Conservation (phyloP, 495 filamentous ascomycete genomes). For the Aeminium ludgeri region DNA sequence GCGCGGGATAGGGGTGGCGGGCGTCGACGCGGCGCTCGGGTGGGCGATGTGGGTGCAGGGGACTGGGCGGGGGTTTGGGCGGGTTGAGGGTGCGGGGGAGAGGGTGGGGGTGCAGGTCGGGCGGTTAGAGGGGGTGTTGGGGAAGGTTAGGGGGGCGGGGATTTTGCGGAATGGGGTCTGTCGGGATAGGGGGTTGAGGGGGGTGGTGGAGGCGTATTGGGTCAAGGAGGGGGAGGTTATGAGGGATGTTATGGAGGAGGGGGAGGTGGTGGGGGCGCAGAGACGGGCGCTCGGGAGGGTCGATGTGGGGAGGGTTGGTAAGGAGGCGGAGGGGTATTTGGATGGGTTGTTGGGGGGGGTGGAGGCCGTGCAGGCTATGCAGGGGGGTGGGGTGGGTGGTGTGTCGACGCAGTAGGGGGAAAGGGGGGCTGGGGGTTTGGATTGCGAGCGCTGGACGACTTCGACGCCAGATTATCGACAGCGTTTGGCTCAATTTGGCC, state of each 20-base stretch:
- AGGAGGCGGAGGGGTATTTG: conserved; percentile 39
- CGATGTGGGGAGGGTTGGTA: conserved; percentile 33
- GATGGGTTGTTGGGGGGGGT: too few relatives aligned
- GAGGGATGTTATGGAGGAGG: conserved; percentile 30
- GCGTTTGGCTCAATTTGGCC: too few relatives aligned
- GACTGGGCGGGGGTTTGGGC: conserved; percentile 54
- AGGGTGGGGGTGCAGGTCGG: conserved; percentile 28
- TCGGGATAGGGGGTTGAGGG: conserved; percentile 37
- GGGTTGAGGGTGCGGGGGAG: conserved; percentile 34
- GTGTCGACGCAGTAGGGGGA: too few relatives aligned
- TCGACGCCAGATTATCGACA: too few relatives aligned
- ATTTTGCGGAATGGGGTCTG: conserved; percentile 41
- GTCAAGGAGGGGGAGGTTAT: conserved; percentile 26
- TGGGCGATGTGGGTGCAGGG: conserved; percentile 50
- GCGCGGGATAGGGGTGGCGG: conserved; percentile 41
- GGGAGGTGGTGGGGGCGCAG: conserved; percentile 39
- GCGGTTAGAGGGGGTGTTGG: conserved; percentile 29
- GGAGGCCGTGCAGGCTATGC: too few relatives aligned
- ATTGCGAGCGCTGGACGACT: too few relatives aligned
- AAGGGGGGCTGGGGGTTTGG: too few relatives aligned
- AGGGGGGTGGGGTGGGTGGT: too few relatives aligned
- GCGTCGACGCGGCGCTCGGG: conserved; percentile 44
- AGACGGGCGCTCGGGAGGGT: conserved; percentile 32
- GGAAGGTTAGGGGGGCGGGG: conserved; percentile 37
- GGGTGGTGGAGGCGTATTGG: conserved; percentile 42